Base-by-base conservation (phyloP, 495 filamentous ascomycete genomes). In the Penicillium salamii region DNA sequence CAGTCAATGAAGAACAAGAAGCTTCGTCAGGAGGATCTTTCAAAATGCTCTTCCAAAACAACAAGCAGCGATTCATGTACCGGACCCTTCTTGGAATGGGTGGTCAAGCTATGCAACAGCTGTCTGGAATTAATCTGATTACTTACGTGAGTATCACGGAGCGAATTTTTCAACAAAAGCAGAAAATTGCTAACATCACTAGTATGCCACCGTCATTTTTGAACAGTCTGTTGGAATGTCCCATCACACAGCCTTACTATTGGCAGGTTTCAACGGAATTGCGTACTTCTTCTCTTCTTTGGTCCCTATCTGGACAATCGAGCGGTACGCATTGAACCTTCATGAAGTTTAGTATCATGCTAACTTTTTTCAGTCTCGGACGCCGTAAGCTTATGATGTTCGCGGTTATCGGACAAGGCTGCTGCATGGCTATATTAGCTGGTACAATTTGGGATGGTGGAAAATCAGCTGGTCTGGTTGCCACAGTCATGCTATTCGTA, bases 271-370 rank as follows among this genome's bases (percentile, higher is more conserved):
- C 53, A 78, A 77, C 50, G 71, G 69, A 2, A 62, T 77, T 11
- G 66, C 64, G 4, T 77, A 77, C 49, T 72, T 77, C 32, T 46
- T 79, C 19, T 72, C 77, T 31, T 68, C 72, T 1, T 48, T 75
- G 19, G 62, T 79, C 14, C 78, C 74, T 9, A 75, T 80, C 17
- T 76, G 74, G 39, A 69, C 75, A 20, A 78, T 83, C 46, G 75
- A 78, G 50, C 57, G 65, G 61, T 68, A 59, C 32, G 49, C n/a
- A n/a, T 23, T n/a, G 19, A 24, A n/a, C 3, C 7, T 26, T 3
- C 28, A 15, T 14, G 11, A 1, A 38, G 38, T 13, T 33, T 13
- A 9, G 1, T 26, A 12, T 17, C 33, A 24, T 36, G 31, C 53
- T 57, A 53, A 61, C 29, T 4, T 42, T 17, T 3, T 19, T 21